phyloP scores from a whole-genome alignment of 352 stramenopile species.

The Globisporangium mamillatum region DNA sequence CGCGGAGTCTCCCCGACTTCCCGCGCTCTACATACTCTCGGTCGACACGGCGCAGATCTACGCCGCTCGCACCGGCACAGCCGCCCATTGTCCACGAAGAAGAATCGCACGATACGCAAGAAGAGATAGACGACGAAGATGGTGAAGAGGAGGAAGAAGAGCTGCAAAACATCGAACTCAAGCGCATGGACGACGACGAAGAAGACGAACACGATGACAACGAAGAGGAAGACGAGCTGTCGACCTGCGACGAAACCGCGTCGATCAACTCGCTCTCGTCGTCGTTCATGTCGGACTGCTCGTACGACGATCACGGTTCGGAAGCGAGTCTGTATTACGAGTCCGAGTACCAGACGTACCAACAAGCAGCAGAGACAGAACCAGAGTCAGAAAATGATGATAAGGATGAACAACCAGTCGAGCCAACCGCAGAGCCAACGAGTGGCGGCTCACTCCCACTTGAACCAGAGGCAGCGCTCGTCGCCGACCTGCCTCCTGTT shows the following conservation, averaged over 20 bases:
- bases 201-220: not conserved
- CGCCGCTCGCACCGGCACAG: not conserved
- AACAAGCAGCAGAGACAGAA: not conserved
- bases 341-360: slow-evolving; percentile 6
- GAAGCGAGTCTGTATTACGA: slow-evolving; percentile 18
- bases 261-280: slow-evolving; percentile 20
- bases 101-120: not conserved
- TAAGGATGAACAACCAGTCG: not conserved
- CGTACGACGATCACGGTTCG: slow-evolving; percentile 13
- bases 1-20: slow-evolving; percentile 15
- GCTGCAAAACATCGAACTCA: not conserved
- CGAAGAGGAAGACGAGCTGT: slow-evolving; percentile 9
- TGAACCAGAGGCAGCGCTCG: not conserved
- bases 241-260: slow-evolving; percentile 20
- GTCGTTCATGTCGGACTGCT: slow-evolving; percentile 17
- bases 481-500: not conserved
- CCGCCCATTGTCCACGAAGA: not conserved
- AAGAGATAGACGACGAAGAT: not conserved
- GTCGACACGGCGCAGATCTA: slow-evolving; percentile 2
- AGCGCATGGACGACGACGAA: not conserved
- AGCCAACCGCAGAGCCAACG: not conserved
- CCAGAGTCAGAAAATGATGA: not conserved
- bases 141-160: not conserved
- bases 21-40: slow-evolving; percentile 9
- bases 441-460: not conserved